phyloP scores from a whole-genome alignment of 2,329 filamentous ascomycete genomes.

The Trichophyton mentagrophytes region DNA sequence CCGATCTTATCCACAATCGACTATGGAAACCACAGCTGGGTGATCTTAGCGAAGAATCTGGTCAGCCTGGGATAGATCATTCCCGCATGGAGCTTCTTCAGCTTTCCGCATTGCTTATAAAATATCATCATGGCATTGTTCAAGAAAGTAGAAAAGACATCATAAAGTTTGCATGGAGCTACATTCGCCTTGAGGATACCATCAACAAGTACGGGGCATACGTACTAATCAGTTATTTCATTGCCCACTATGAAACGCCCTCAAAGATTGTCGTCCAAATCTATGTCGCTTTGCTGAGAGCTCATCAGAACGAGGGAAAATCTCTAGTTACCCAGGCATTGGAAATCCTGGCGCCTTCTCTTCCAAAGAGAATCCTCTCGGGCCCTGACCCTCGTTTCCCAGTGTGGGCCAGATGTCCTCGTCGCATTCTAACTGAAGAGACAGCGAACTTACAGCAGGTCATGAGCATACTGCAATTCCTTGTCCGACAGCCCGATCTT shows the following conservation, averaged over 20 bases:
- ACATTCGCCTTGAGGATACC: slow-evolving; percentile 93
- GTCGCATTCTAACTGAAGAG: slow-evolving; percentile 85
- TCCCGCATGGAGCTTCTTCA: slow-evolving; percentile 93
- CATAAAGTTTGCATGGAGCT: slow-evolving; percentile 98
- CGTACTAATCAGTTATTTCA: slow-evolving; percentile 94
- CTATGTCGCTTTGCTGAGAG: slow-evolving; percentile 78
- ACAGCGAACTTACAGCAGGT: slow-evolving; percentile 91
- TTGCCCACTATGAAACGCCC: slow-evolving; percentile 90
- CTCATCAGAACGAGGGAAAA: slow-evolving; percentile 89
- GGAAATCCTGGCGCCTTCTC: slow-evolving; percentile 85
- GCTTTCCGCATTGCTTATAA: slow-evolving; percentile 85
- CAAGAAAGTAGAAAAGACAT: slow-evolving; percentile 93
- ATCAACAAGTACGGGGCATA: slow-evolving; percentile 99
- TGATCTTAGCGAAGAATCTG: slow-evolving; percentile 69
- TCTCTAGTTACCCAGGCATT: slow-evolving; percentile 86
- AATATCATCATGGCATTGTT: slow-evolving; percentile 78
- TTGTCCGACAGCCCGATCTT: slow-evolving; percentile 79
- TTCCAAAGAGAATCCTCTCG: slow-evolving; percentile 63
- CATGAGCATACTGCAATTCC: slow-evolving; percentile 93
- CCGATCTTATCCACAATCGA: slow-evolving; percentile 79
- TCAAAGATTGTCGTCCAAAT: slow-evolving; percentile 93
- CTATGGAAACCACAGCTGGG: slow-evolving; percentile 85
- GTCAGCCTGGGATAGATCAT: slow-evolving; percentile 80
- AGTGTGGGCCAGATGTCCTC: slow-evolving; percentile 78
- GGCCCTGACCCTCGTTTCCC: slow-evolving; percentile 56